Evolutionary conservation across 371 early-diverging fungal species (phyloP).

Genomic region (Lichtheimia hyalospora): DNA sequence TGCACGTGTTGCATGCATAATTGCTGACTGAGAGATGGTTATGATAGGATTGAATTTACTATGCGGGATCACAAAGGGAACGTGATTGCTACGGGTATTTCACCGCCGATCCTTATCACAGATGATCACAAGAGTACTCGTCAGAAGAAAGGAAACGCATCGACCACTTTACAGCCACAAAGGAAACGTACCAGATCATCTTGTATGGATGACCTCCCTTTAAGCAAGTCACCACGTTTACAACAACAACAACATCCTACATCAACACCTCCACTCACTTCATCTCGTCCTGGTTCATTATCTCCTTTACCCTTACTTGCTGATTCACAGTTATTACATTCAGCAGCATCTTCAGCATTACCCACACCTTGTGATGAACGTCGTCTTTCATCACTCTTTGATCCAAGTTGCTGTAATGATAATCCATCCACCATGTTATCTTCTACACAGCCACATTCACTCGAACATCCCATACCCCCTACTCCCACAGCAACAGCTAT

Average conservation of each 20-base stretch:
- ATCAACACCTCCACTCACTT: slow-evolving; percentile 8
- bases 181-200: background rate
- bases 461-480: background rate
- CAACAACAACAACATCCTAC: slow-evolving; percentile 18
- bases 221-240: slow-evolving; percentile 15
- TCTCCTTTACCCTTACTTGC: background rate
- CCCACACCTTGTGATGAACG: slow-evolving; percentile 7
- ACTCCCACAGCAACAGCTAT: background rate
- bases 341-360: background rate
- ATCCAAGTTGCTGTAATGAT: background rate
- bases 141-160: slow-evolving; percentile 13
- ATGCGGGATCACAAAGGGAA: slow-evolving; percentile 62
- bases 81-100: slow-evolving; percentile 73
- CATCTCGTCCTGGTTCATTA: background rate
- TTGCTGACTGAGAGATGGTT: background rate
- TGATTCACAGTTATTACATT: background rate
- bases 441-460: too few species aligned
- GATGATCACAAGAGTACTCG: slow-evolving; percentile 88
- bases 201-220: slow-evolving; percentile 4
- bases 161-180: background rate
- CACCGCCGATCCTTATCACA: slow-evolving; percentile 92
- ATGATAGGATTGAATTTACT: slow-evolving; percentile 63
- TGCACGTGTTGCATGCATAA: slow-evolving; percentile 1
- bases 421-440: background rate
- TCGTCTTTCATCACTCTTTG: background rate